Evolutionary conservation across 352 stramenopile species (phyloP), one percentile per base, ranked within the genome.

Genomic region (Phytopythium montanum): DNA sequence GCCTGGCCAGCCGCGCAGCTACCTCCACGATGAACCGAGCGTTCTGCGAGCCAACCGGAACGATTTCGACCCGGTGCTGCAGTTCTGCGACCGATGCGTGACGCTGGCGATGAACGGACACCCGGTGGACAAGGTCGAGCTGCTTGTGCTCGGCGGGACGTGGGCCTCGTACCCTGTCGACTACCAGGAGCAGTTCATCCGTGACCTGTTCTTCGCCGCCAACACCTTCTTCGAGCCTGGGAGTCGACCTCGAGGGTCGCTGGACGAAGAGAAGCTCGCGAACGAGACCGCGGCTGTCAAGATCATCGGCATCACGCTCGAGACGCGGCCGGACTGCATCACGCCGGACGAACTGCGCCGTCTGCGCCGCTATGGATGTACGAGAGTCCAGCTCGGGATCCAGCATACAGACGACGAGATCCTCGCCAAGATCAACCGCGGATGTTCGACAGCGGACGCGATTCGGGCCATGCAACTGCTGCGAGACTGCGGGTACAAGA

Each of bases 401-500:
- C 92, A 98, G 71, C 90, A 97, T 75, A 98, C 92, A 41, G 86
- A 97, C 62, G 84, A 97, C 56, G 76, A 45, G 13, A 93, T 98
- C 52, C 70, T 97, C 39, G 87, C 81, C 34, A 97, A 96, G 66
- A 97, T 97, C 62, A 97, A 96, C 65, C 85, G 91, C 21, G 91
- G 85, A 10, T 94, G 88, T 64, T 94, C 80, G 12, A 88, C 73
- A 12, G 65, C 73, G 26, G 86, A 96, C 42, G 79, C 85, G 5
- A 82, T 91, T 36, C 50, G 69, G 34, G 91, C 89, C 9, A 68
- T 98, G 38, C 79, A 81, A 31, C 60, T 97, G 53, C 77, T 98
- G 46, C 94, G 93, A 42, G 89, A 98, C 62, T 96, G 87, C 61
- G 96, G 92, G 66, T 98, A 97, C 75, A 98, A 98, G 76, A 95